These are phyloP conservation scores for Mollisia scopiformis DNA, from an alignment of 2,329 filamentous ascomycete genomes.

Conservation along the genomic window DNA sequence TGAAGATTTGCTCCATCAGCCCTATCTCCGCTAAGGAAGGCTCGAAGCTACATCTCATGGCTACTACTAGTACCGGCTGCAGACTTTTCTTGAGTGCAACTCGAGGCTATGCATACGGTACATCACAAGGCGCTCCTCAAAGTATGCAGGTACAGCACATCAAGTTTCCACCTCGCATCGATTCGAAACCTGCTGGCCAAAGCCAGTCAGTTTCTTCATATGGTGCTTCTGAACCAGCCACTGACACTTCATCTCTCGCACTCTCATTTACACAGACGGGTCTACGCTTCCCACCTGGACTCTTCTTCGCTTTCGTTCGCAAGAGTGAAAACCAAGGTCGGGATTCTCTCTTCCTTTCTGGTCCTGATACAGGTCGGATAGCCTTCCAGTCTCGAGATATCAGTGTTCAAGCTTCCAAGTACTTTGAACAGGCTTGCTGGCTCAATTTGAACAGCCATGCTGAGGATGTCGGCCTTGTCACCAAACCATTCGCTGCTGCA, in stretches of 20 bases:
- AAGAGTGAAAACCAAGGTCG: slow-evolving; percentile 60
- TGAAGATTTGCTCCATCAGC: slow-evolving; percentile 81
- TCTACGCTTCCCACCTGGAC: slow-evolving; percentile 78
- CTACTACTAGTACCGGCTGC: slow-evolving; percentile 87
- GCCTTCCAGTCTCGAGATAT: slow-evolving; percentile 52
- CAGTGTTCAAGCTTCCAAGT: slow-evolving; percentile 42
- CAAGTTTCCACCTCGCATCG: slow-evolving; percentile 76
- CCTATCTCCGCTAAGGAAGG: slow-evolving; percentile 81
- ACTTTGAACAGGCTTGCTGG: slow-evolving; percentile 81
- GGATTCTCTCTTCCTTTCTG: slow-evolving; percentile 80
- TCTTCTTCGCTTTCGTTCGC: slow-evolving; percentile 83
- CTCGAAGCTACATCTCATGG: slow-evolving; percentile 84
- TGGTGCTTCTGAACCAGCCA: slow-evolving; percentile 25
- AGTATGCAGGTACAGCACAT: slow-evolving; percentile 99
- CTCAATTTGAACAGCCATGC: slow-evolving; percentile 74
- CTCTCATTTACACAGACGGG: slow-evolving; percentile 55
- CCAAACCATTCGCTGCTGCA: slow-evolving; percentile 71
- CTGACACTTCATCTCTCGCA: slow-evolving; percentile 47
- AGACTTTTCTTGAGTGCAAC: slow-evolving; percentile 92
- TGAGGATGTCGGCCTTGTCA: slow-evolving; percentile 79
- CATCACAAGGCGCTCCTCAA: slow-evolving; percentile 66
- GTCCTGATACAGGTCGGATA: slow-evolving; percentile 88
- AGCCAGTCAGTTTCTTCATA: slow-evolving; percentile 26
- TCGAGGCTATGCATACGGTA: slow-evolving; percentile 66
- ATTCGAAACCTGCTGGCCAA: slow-evolving; percentile 29